phyloP scores from a whole-genome alignment of 352 stramenopile genomes.

The Bremia lactucae region DNA sequence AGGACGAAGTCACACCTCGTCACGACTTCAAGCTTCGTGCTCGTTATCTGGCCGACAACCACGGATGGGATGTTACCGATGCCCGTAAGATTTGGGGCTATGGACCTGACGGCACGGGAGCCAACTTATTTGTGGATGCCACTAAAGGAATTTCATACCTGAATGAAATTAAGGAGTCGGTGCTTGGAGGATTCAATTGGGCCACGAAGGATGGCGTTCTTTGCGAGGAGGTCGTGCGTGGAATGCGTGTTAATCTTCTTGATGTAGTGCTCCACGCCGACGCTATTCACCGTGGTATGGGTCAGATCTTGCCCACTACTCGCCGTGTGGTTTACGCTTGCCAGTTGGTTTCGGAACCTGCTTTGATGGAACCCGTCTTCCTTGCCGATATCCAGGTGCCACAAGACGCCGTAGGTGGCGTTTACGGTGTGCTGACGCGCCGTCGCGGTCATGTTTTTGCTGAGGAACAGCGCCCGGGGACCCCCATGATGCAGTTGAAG shows the following conservation, averaged over 20 bases:
- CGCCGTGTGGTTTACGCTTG: constrained; percentile 97
- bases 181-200: constrained; percentile 98
- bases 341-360: constrained; percentile 90
- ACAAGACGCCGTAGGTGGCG: constrained; percentile 97
- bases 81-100: constrained; percentile 99
- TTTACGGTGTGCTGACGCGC: constrained; percentile 98
- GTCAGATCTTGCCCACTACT: constrained; percentile 98
- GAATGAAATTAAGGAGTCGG: constrained; percentile 99
- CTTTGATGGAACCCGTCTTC: constrained; percentile 98
- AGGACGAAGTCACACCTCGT: constrained; percentile 82
- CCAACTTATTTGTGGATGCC: constrained; percentile 97
- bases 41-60: constrained; percentile 95
- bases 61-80: constrained; percentile 96
- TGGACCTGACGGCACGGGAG: constrained; percentile 95
- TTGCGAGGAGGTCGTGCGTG: constrained; percentile 96
- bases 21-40: constrained; percentile 95
- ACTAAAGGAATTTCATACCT: constrained; percentile 99
- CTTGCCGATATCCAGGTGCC: constrained; percentile 97
- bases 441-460: constrained; percentile 98
- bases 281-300: constrained; percentile 99
- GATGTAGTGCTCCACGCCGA: constrained; percentile 99
- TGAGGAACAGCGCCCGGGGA: constrained; percentile 96
- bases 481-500: constrained; percentile 97
- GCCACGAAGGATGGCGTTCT: constrained; percentile 96
- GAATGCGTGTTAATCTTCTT: constrained; percentile 96